phyloP scores from a whole-genome alignment of 805 yeast genomes.

The Wickerhamiella nectarea region DNA sequence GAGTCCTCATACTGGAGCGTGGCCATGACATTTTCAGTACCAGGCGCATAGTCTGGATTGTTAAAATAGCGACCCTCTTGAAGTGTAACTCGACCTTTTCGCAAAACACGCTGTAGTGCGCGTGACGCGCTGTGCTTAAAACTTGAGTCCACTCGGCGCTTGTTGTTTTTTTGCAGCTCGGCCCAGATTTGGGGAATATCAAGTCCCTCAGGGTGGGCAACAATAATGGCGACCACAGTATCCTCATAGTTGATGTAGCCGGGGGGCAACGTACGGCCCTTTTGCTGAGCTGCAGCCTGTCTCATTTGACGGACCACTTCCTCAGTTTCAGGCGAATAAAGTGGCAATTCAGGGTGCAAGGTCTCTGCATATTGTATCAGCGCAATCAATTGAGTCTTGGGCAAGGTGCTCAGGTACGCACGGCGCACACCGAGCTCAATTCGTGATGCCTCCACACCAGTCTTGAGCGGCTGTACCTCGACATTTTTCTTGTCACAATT shows the following conservation, averaged over 20 bases:
- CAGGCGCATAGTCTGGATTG: slow-evolving; percentile 25
- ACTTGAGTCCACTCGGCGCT: slow-evolving; percentile 23
- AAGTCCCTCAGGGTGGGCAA: slow-evolving; percentile 20
- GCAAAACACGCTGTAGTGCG: slow-evolving; percentile 27
- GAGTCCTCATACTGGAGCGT: slow-evolving; percentile 26
- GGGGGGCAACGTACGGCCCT: slow-evolving; percentile 13
- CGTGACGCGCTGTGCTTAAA: slow-evolving; percentile 27
- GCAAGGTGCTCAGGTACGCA: slow-evolving; percentile 27
- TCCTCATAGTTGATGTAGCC: slow-evolving; percentile 22
- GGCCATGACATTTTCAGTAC: slow-evolving; percentile 23
- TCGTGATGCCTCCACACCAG: slow-evolving; percentile 27
- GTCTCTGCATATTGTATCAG: slow-evolving; percentile 29
- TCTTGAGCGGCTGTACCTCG: slow-evolving; percentile 25
- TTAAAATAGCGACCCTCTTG: slow-evolving; percentile 22
- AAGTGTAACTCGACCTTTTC: slow-evolving; percentile 25
- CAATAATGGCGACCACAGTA: slow-evolving; percentile 23
- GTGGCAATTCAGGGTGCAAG: slow-evolving; percentile 26
- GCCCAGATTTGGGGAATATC: slow-evolving; percentile 17
- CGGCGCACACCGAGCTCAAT: slow-evolving; percentile 27
- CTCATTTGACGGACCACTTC: slow-evolving; percentile 25
- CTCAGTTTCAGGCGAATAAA: slow-evolving; percentile 29
- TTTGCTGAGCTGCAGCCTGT: slow-evolving; percentile 20
- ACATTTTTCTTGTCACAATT: slow-evolving; percentile 27
- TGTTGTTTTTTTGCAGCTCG: slow-evolving; percentile 17
- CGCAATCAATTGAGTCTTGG: slow-evolving; percentile 30